Base-by-base conservation (phyloP, 495 filamentous ascomycete genomes). In the Cercophora newfieldiana region DNA sequence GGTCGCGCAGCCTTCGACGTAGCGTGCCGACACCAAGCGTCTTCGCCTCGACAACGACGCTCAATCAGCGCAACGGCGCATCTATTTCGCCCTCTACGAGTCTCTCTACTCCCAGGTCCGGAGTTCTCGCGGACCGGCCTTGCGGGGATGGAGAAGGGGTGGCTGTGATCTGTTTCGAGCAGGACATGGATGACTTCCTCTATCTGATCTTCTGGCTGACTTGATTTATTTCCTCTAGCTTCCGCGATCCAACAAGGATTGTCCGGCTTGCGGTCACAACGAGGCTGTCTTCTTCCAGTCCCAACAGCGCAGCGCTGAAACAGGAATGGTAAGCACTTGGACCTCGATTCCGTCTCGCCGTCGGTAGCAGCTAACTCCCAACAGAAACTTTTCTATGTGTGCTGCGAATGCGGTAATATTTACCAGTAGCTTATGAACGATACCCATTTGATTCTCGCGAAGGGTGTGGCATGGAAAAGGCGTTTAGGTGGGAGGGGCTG, bases 211-310 rank as follows among this genome's bases (percentile, higher is more conserved):
- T 8, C 37, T 44, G 66, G 71, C 76, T 77, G 73, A 78, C 74
- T 12, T 89, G 77, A 89, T 66, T 71, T 69, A n/a, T n/a, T 71
- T 31, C 54, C 66, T 80, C 64, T 86, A 96, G 92, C 89, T 98
- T 73, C 94, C 94, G 30, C 87, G 94, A 63, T 88, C 91, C 64
- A 89, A 90, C 70, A 90, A 90, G 76, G 80, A 82, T 58, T 99
- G 95, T 78, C 91, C 94, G 16, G 84, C 84, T 63, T 99, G 95
- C 82, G 82, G 86, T 50, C 90, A 96, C 74, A 86, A 84, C 59
- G 91, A 97, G 77, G 91, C 92, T 1, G 96, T 99, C 51, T 99
- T 96, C 79, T 99, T 98, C 83, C 95, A 99, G 81, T 97, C 93
- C 48, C 95, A 98, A 75, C 94, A 97, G 81, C 89, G 96, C 72